phyloP scores from a whole-genome alignment of 495 filamentous ascomycete genomes.

The Neurospora sp. region DNA sequence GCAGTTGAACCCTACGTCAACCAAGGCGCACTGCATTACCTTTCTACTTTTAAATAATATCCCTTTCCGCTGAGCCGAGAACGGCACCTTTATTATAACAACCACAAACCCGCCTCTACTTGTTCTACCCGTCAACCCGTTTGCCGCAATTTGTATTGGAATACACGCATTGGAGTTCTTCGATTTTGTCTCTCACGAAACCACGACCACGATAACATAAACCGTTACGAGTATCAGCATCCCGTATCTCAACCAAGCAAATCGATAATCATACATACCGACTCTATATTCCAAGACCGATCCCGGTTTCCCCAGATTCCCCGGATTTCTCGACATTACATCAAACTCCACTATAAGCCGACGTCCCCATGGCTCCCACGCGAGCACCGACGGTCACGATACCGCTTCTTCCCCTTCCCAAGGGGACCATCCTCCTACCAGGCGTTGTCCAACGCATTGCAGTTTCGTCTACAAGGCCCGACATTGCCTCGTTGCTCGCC shows the following conservation, averaged over 20 bases:
- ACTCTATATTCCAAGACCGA: not conserved
- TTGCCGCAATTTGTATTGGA: not conserved
- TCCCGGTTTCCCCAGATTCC: not conserved
- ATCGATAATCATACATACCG: not conserved
- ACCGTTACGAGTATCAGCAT: not conserved
- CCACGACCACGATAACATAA: not conserved
- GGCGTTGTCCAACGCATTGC: slow-evolving; percentile 68
- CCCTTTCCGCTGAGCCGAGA: not conserved
- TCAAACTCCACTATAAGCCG: not conserved
- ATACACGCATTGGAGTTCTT: not conserved
- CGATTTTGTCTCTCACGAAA: not conserved
- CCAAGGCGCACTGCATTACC: not conserved
- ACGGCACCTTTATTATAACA: not conserved
- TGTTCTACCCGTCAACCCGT: not conserved
- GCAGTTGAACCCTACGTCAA: not conserved
- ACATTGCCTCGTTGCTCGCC: slow-evolving; percentile 72
- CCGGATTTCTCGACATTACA: not conserved
- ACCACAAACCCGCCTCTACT: not conserved
- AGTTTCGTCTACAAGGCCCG: slow-evolving; percentile 60
- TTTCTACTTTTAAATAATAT: not conserved
- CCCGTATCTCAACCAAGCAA: not conserved
- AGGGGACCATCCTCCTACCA: slow-evolving; percentile 67
- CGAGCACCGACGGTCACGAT: slow-evolving; percentile 36
- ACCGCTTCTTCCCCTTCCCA: slow-evolving; percentile 66
- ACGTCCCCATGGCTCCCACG: slow-evolving; percentile 5